Percentiles rank a stretch among this genome's conserved stretches.
These are phyloP conservation scores for Macrophomina phaseolina DNA, from an alignment of 2,329 filamentous ascomycete species.

Conservation along the genomic window DNA sequence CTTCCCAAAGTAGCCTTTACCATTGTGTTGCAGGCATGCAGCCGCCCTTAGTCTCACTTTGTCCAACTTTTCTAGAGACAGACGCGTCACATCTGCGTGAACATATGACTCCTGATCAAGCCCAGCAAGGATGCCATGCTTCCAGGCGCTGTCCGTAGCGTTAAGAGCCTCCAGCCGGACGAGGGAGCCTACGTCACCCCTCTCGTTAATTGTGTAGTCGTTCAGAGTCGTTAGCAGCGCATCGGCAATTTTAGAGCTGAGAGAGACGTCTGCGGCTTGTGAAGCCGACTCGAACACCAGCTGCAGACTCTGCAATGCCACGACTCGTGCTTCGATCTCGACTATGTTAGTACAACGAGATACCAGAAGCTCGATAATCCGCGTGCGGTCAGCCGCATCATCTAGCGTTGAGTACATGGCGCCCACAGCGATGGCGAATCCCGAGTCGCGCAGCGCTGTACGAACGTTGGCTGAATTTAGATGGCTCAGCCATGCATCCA, in stretches of 20 bases:
- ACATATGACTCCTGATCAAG: conserved; percentile 33
- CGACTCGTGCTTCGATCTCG: conserved; percentile 53
- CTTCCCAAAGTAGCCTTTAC: conserved; percentile 21
- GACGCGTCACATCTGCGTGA: conserved; percentile 60
- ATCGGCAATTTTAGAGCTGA: conserved; percentile 35
- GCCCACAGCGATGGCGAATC: conserved; percentile 53
- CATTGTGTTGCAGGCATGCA: conserved; percentile 31
- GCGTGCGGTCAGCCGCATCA: conserved; percentile 30
- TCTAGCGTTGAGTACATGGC: conserved; percentile 37
- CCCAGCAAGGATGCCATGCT: conserved; percentile 23
- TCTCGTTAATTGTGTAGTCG: conserved; percentile 88
- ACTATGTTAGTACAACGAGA: conserved; percentile 43
- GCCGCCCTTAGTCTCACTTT: conserved; percentile 66
- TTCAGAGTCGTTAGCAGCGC: conserved; percentile 63
- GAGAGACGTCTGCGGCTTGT: conserved; percentile 9
- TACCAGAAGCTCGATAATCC: conserved; percentile 44
- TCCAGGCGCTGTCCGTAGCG: conserved; percentile 60
- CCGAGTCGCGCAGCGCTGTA: conserved; percentile 47
- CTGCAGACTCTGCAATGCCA: conserved; percentile 48
- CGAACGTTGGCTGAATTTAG: conserved; percentile 47
- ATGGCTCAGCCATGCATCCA: conserved; percentile 38
- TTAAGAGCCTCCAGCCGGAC: conserved; percentile 80
- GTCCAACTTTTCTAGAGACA: conserved; percentile 89
- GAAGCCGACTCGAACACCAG: conserved; percentile 37
- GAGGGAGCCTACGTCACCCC: conserved; percentile 88